Conservation (phyloP, 148 eudicot genomes). For the Diospyros lotus region DNA sequence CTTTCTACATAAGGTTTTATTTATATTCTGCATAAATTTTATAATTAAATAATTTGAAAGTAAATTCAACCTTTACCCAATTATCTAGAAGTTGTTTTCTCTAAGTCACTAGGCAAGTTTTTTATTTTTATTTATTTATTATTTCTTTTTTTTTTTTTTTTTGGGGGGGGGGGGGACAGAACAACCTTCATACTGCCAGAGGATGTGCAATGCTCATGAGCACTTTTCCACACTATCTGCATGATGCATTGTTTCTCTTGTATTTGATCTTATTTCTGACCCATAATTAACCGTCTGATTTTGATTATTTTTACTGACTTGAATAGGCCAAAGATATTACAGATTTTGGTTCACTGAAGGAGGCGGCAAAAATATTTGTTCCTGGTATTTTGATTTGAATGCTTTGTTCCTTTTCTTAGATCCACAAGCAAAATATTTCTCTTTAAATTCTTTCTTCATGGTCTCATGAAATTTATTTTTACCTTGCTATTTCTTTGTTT, state of each 20-base stretch:
- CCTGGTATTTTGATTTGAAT: constrained; percentile 54
- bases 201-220: not conserved
- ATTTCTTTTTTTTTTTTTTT: not conserved
- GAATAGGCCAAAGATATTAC: constrained; percentile 82
- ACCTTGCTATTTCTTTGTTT: not conserved
- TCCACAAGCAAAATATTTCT: not conserved
- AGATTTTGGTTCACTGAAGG: constrained; percentile 80
- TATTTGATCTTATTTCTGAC: not conserved
- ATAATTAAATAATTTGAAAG: too few species aligned
- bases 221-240: not conserved
- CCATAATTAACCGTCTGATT: not conserved
- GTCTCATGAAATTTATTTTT: not conserved
- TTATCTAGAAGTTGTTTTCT: too few species aligned
- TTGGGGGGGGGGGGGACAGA: not conserved
- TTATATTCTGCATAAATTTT: too few species aligned
- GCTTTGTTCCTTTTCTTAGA: not conserved
- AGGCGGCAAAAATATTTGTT: constrained; percentile 78
- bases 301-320: constrained; percentile 4
- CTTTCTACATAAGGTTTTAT: too few species aligned
- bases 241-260: not conserved
- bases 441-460: not conserved
- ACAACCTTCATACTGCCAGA: not conserved
- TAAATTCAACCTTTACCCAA: too few species aligned
- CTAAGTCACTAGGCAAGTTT: too few species aligned
- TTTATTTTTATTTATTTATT: not conserved